Conservation (phyloP, 2,329 filamentous ascomycete genomes). For the Graphilbum fragrans region DNA sequence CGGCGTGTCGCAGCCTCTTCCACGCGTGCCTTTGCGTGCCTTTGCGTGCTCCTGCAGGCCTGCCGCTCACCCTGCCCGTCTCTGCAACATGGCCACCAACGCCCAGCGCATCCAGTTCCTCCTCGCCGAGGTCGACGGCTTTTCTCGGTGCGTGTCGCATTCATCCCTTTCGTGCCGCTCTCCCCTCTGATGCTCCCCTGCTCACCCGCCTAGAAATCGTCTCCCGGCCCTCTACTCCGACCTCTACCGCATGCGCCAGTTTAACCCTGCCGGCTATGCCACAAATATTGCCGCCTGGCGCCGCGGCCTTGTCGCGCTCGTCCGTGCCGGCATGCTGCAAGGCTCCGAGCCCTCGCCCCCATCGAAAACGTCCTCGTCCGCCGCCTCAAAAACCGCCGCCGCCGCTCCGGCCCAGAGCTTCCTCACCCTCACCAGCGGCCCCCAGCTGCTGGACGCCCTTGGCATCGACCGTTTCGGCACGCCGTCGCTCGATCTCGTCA, state of each 20-base stretch:
- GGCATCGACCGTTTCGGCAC: conserved; percentile 68
- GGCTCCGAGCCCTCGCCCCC: conserved; percentile 2
- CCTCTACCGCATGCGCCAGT: conserved; percentile 14
- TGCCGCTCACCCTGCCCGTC: too few species aligned
- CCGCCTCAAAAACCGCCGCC: neutral
- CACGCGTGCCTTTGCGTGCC: too few species aligned
- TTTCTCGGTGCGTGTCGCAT: conserved; percentile 5
- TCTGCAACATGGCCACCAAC: conserved; percentile 7
- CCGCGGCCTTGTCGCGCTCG: conserved; percentile 17
- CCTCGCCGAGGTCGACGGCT: conserved; percentile 9
- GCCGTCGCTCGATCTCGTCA: conserved; percentile 65
- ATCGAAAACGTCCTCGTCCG: conserved; percentile 1
- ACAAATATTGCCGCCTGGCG: conserved; percentile 24
- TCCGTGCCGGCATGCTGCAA: conserved; percentile 19
- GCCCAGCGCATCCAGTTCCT: conserved; percentile 12
- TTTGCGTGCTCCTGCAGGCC: too few species aligned
- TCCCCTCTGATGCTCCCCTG: neutral
- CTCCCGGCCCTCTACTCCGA: conserved; percentile 15
- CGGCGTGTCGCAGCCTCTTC: too few species aligned
- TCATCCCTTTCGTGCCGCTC: neutral
- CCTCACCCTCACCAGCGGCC: conserved; percentile 41
- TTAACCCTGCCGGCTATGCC: conserved; percentile 14
- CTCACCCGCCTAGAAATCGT: conserved; percentile 10
- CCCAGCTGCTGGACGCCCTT: conserved; percentile 56
- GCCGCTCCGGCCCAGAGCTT: conserved; percentile 26